phyloP scores from a whole-genome alignment of 2,329 filamentous ascomycete genomes.

The Knufia fluminis region DNA sequence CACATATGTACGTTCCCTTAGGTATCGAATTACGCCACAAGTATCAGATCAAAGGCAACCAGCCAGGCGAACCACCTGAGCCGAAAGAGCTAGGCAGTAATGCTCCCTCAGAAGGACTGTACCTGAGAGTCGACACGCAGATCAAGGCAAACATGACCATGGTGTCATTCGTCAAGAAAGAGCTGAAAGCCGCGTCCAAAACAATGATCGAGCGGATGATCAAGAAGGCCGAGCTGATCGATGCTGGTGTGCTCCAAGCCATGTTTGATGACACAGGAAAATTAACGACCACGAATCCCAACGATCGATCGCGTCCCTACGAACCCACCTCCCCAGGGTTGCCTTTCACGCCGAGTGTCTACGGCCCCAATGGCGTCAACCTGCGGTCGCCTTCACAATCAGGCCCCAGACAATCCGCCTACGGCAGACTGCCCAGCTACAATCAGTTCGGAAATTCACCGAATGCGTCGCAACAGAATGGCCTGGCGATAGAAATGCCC shows the following conservation, averaged over 20 bases:
- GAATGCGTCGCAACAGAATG: conserved; percentile 5
- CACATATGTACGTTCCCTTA: conserved; percentile 73
- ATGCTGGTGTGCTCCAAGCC: conserved; percentile 22
- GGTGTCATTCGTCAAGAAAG: conserved; percentile 69
- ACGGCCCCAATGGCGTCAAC: conserved; percentile 8
- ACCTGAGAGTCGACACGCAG: conserved; percentile 73
- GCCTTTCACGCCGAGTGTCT: conserved; percentile 15
- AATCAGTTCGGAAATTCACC: conserved; percentile 13
- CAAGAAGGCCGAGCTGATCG: conserved; percentile 40
- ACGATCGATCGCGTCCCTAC: conserved; percentile 15
- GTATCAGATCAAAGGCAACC: conserved; percentile 67
- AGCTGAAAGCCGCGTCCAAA: conserved; percentile 65
- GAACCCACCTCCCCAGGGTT: conserved; percentile 7
- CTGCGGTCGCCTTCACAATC: conserved; percentile 8
- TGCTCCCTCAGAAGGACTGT: conserved; percentile 60
- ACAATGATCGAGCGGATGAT: conserved; percentile 57
- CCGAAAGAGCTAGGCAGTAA: conserved; percentile 57
- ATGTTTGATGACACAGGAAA: conserved; percentile 20
- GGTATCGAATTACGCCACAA: conserved; percentile 69
- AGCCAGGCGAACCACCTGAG: conserved; percentile 60
- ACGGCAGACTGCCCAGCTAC: conserved; percentile 1
- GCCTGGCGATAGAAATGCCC: conserved; percentile 22
- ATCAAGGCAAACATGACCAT: conserved; percentile 72
- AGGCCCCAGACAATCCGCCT: not conserved
- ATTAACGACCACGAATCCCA: conserved; percentile 19